Evolutionary conservation across 139 green algal genomes (phyloP).

Genomic region (Micractinium conductrix): DNA sequence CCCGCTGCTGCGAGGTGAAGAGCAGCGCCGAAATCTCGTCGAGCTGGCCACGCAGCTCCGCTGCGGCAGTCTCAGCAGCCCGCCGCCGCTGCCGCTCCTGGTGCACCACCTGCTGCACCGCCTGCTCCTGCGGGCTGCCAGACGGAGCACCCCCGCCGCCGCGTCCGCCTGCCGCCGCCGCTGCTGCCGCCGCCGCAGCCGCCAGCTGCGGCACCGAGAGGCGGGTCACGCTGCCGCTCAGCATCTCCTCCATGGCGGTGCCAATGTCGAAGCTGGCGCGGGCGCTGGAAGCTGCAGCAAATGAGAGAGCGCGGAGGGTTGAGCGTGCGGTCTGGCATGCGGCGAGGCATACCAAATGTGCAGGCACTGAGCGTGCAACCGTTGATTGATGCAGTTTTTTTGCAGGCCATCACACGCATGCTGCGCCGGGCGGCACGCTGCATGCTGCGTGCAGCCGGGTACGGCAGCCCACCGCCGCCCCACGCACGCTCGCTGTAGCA

Average conservation of each 20-base stretch:
- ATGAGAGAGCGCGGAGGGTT: too few relatives aligned
- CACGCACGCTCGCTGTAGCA: conserved; percentile 16
- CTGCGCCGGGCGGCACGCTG: too few relatives aligned
- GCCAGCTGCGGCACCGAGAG: background rate
- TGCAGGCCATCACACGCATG: too few relatives aligned
- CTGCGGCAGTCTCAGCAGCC: background rate
- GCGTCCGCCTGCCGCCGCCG: background rate
- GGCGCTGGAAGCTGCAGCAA: conserved; percentile 2
- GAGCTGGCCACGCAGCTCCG: background rate
- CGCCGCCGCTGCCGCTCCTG: conserved; percentile 15
- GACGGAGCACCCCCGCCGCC: background rate
- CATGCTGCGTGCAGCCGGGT: too few relatives aligned
- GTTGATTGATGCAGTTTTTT: too few relatives aligned
- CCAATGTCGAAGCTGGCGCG: conserved; percentile 22
- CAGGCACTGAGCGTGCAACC: too few relatives aligned
- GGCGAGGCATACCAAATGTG: too few relatives aligned
- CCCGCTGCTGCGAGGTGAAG: conserved; percentile 5
- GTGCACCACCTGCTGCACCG: background rate
- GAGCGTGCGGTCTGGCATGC: too few relatives aligned
- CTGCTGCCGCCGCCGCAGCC: background rate
- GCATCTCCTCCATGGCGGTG: background rate
- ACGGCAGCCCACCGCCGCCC: background rate
- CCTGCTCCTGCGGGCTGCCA: background rate
- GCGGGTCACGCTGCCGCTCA: background rate
- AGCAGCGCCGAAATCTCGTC: conserved; percentile 9